Evolutionary conservation across 306 rosid genomes (phyloP), one percentile per base, ranked within the genome.

Genomic region (Vicia sativa): DNA sequence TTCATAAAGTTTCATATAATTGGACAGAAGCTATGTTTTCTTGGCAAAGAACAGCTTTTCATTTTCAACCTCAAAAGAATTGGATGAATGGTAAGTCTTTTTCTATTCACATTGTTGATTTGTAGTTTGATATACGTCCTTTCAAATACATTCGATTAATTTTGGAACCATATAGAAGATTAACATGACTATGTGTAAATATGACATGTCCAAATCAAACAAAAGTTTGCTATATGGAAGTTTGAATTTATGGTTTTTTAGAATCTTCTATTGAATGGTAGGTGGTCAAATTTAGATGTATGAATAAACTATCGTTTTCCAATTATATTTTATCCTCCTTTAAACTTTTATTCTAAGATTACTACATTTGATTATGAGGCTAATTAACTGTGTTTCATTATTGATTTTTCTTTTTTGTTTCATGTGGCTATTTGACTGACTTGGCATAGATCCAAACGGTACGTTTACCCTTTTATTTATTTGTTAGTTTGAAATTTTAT

Each of bases 61-160:
- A 91, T 42, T 91, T 91, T 78, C 97, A 91, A 72, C 97, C 96
- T 0, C 66, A 83, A 41, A 46, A 65, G 1, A 86, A 91, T 66
- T 91, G 96, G 96, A 91, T 91, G 96, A 91, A 91, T 61, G 97
- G 97, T 91, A 77, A 70, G 86, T 82, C n/a, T n/a, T n/a, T n/a
- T n/a, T n/a, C n/a, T n/a, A 35, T 9, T 23, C 15, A 39, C 34
- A 26, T 48, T 37, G 70, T 14, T 37, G 16, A 48, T 14, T 23
- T 61, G 11, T 14, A 19, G 26, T 8, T 61, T 18, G 35, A 18
- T 31, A 31, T 1, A 31, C 1, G 8, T 31, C 8, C 6, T 0
- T 6, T 31, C 37, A 31, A 1, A 31, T n/a, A n/a, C n/a, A n/a
- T n/a, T n/a, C n/a, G n/a, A n/a, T n/a, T n/a, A n/a, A n/a, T n/a